phyloP scores from a whole-genome alignment of 2,329 filamentous ascomycete species.

The Mycogone perniciosa region DNA sequence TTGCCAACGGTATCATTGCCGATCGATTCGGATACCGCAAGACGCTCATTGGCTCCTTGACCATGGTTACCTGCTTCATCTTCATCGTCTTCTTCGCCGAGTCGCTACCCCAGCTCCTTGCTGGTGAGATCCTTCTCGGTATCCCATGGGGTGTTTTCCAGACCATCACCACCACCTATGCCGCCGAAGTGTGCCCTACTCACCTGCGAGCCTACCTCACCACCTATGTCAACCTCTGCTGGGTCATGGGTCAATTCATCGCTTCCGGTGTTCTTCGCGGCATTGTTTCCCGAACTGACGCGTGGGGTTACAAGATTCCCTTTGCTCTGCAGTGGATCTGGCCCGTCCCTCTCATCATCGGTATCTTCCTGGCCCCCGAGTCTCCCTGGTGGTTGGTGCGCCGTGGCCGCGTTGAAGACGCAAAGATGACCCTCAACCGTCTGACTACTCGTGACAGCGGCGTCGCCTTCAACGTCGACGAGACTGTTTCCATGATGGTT shows the following conservation, averaged over 20 bases:
- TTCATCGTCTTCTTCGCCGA: conserved; percentile 44
- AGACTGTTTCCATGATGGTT: conserved; percentile 44
- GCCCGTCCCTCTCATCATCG: conserved; percentile 38
- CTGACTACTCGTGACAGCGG: conserved; percentile 34
- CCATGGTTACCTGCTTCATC: conserved; percentile 36
- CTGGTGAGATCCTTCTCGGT: conserved; percentile 41
- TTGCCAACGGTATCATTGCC: conserved; percentile 42
- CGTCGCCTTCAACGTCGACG: conserved; percentile 32
- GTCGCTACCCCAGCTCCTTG: conserved; percentile 34
- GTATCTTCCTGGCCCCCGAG: conserved; percentile 40
- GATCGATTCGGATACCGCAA: conserved; percentile 42
- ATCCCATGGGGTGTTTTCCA: conserved; percentile 43
- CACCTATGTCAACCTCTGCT: conserved; percentile 44
- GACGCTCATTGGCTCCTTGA: conserved; percentile 39
- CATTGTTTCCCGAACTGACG: conserved; percentile 29
- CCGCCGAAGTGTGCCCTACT: conserved; percentile 39
- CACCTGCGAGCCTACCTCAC: conserved; percentile 45
- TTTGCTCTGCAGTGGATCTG: conserved; percentile 46
- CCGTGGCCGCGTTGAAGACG: conserved; percentile 32
- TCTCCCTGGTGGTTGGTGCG: conserved; percentile 47
- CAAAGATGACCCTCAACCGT: conserved; percentile 31
- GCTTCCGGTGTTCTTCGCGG: conserved; percentile 37
- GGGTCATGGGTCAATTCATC: conserved; percentile 43
- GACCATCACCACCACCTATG: conserved; percentile 42
- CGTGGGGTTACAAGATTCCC: conserved; percentile 43